Evolutionary conservation across 2,329 filamentous ascomycete genomes (phyloP), one percentile per base, ranked within the genome.

Genomic region (Diaporthe citriasiana): DNA sequence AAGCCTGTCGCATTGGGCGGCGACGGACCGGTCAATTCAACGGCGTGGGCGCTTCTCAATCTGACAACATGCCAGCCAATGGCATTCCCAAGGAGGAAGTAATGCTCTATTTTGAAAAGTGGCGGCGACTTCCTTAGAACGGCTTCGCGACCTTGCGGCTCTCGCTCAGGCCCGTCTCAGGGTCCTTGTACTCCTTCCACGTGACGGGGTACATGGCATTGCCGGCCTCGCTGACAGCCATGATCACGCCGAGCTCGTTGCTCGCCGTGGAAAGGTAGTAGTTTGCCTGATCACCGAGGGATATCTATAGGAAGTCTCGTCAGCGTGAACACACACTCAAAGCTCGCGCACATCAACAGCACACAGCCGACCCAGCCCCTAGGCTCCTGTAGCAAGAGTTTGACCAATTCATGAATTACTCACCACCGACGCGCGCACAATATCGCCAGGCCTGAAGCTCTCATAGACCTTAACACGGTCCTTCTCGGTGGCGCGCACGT

Each of bases 161-260:
- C 88, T 98, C 97, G 77, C 88, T 91, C 59, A 87, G 81, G 4
- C 95, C 95, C 9, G 93, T 97, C 80, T 93, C 91, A 0, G 92
- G 91, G 85, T 98, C 96, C 80, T 90, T 90, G 85, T 97, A 97
- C 84, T 98, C 96, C 85, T 93, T 97, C 97, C 97, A 99, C 83
- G 93, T 97, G 72, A 97, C 90, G 2, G 97, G 96, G 79, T 93
- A 93, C 95, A 98, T 97, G 79, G 93, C 90, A 83, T 97, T 96
- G 1, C 95, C 95, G 3, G 89, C 90, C 82, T 97, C 95, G 81
- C 95, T 97, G 78, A 90, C 93, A 13, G 96, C 97, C 91, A 98
- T 94, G 51, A 99, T 94, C 74, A 98, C 96, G 3, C 97, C 97
- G 53, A 97, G 87, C 81, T 97, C 94, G 83, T 99, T 98, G 78